Evolutionary conservation across 2,329 filamentous ascomycete species (phyloP), one percentile per base, ranked within the genome.

Genomic region (Penicillium concentricum): DNA sequence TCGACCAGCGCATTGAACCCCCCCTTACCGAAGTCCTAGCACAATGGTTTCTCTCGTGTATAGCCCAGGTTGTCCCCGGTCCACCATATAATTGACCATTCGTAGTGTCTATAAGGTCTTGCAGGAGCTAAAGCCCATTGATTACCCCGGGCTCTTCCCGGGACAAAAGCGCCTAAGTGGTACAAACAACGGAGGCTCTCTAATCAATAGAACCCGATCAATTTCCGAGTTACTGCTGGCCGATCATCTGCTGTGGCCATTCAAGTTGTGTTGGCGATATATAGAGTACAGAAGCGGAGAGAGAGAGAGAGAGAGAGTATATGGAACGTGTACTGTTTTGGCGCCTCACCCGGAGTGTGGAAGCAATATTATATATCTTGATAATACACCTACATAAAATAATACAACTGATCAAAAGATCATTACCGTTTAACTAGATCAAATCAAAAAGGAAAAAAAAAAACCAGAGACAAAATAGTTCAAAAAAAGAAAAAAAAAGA

Each of bases 1-100:
- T 61, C 42, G 61, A 67, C 67, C 67, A 71, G 62, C 69, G 61
- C 67, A 70, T 63, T 56, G 49, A 55, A 53, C n/a, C 59, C 58
- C 60, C 58, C 63, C 65, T 65, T 45, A 18, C 38, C n/a, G 49
- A 12, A 20, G 22, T 45, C 39, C 39, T 44, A 51, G 59, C 62
- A 55, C 56, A 48, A 52, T 51, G 38, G 5, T 44, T 39, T 44
- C 38, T 37, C n/a, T 47, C n/a, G 35, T 28, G 44, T 48, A 46
- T 32, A 45, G 30, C 26, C 42, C 44, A 60, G 42, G 41, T 22
- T 41, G 51, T 35, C 37, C 28, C 44, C 45, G 51, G 62, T 30
- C 59, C 51, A 44, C 22, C 51, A 52, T 54, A 28, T 24, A 62
- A 66, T 62, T 60, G 53, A 57, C 55, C 61, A 56, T 49, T 58